Base-by-base conservation (phyloP, 768 basidiomycete genomes). In the Chalciporus piperatus region DNA sequence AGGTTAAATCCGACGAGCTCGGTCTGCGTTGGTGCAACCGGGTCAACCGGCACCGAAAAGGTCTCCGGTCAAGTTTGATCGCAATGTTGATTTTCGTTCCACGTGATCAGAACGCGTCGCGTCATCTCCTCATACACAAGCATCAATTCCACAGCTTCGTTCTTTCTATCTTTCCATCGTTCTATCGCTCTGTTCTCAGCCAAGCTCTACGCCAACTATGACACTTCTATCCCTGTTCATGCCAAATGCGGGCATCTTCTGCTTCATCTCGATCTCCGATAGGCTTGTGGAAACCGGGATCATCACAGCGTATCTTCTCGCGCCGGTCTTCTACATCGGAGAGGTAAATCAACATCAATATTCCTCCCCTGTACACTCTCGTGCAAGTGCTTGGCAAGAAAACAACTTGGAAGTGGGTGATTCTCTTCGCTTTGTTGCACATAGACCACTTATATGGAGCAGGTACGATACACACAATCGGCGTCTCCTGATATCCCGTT, bases 191-290 rank as follows among this genome's bases (percentile, higher is more conserved):
- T 14, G n/a, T 14, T 17, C 27, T 5, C 43, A 6, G 38, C 7
- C 11, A 17, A 22, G 12, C 19, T 17, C 1, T n/a, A 40, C n/a
- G 42, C 39, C 16, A 9, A 22, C 5, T 13, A 64, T 62, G 62
- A 59, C 63, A 3, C 48, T 65, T 2, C 42, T 63, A n/a, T 65
- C 62, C 3, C 19, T 55, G 3, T 63, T 65, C 38, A 59, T 55
- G 60, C 52, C 60, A 3, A 62, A 52, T 38, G 55, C 63, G 16
- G 63, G 63, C 19, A 41, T 64, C 5, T 65, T 64, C 48, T 64
- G 62, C 45, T 64, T 65, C 32, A 52, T 64, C 41, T 55, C 63
- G 20, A 64, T 65, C 30, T 62, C 50, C n/a, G 60, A 57, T 32
- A 56, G 63, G 55, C 62, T 64, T 23, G 28, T 59, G 19, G 53